phyloP scores from a whole-genome alignment of 2,329 filamentous ascomycete species.

The Pseudogymnoascus sp. region DNA sequence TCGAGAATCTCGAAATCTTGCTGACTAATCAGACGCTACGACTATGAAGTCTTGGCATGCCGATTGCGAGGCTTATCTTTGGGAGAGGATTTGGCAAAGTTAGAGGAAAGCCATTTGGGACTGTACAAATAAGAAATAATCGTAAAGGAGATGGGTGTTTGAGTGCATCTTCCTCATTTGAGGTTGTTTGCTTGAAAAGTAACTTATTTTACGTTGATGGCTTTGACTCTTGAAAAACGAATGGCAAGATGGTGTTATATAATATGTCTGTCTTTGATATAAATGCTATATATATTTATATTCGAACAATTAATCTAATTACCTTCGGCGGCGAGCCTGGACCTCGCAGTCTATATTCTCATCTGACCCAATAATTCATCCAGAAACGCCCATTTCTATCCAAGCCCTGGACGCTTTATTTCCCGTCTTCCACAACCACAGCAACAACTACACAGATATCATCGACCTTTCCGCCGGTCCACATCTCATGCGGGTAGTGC shows the following conservation, averaged over 20 bases:
- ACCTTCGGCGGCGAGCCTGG: not conserved
- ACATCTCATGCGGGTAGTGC: slow-evolving; percentile 77
- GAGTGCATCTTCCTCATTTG: slow-evolving; percentile 29
- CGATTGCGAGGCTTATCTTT: slow-evolving; percentile 40
- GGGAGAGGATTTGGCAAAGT: slow-evolving; percentile 84
- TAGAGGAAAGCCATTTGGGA: slow-evolving; percentile 84
- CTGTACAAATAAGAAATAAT: slow-evolving; percentile 52
- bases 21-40: not conserved
- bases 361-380: not conserved
- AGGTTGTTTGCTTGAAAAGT: not conserved
- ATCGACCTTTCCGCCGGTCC: slow-evolving; percentile 88
- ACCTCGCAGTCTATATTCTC: slow-evolving; percentile 5
- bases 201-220: not conserved
- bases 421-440: slow-evolving; percentile 61
- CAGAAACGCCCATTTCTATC: slow-evolving; percentile 4
- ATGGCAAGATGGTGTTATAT: not conserved
- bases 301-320: not conserved
- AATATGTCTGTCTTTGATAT: not conserved
- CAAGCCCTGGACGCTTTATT: slow-evolving; percentile 15
- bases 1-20: slow-evolving; percentile 10
- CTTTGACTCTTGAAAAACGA: not conserved
- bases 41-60: slow-evolving; percentile 1
- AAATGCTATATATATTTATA: not conserved
- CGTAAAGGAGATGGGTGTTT: slow-evolving; percentile 54
- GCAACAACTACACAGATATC: slow-evolving; percentile 86